Evolutionary conservation across 2,329 filamentous ascomycete species (phyloP).

Genomic region (Neofusicoccum cordaticola): DNA sequence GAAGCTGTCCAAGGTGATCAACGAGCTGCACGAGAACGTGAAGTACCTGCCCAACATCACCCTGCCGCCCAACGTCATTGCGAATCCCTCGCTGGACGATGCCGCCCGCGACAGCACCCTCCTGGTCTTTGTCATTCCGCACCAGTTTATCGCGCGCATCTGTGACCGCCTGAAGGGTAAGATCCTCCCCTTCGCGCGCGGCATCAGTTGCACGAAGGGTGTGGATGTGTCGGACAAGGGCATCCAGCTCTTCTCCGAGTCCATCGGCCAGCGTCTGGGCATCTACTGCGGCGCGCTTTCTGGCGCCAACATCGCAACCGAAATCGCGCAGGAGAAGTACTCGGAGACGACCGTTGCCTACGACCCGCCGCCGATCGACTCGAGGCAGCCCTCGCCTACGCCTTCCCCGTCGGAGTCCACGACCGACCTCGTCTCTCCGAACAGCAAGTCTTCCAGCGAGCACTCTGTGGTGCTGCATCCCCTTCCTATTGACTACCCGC

Average conservation of each 20-base stretch:
- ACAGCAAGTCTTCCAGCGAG: slow-evolving; percentile 27
- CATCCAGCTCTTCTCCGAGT: slow-evolving; percentile 88
- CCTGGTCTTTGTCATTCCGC: slow-evolving; percentile 92
- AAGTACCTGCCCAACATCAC: slow-evolving; percentile 93
- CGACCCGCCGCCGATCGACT: slow-evolving; percentile 86
- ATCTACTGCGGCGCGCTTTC: slow-evolving; percentile 97
- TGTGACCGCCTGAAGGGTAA: slow-evolving; percentile 83
- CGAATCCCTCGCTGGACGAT: slow-evolving; percentile 76
- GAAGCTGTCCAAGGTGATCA: slow-evolving; percentile 90
- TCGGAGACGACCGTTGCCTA: slow-evolving; percentile 97
- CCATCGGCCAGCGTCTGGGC: slow-evolving; percentile 82
- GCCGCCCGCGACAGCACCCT: slow-evolving; percentile 82
- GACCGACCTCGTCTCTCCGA: slow-evolving; percentile 53
- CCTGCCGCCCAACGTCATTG: slow-evolving; percentile 78
- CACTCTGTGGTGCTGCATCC: slow-evolving; percentile 72
- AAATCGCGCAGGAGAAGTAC: slow-evolving; percentile 94
- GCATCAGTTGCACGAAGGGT: slow-evolving; percentile 97
- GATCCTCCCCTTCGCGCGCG: slow-evolving; percentile 86
- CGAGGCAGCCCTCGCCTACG: slow-evolving; percentile 65
- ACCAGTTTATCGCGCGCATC: slow-evolving; percentile 89
- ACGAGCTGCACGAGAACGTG: slow-evolving; percentile 89
- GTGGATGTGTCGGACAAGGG: slow-evolving; percentile 87
- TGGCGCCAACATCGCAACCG: slow-evolving; percentile 92
- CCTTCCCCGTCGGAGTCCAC: slow-evolving; percentile 48
- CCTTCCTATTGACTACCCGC: slow-evolving; percentile 77